These are phyloP conservation scores for Blastomyces percursus DNA, from an alignment of 2,329 filamentous ascomycete species.

Conservation along the genomic window DNA sequence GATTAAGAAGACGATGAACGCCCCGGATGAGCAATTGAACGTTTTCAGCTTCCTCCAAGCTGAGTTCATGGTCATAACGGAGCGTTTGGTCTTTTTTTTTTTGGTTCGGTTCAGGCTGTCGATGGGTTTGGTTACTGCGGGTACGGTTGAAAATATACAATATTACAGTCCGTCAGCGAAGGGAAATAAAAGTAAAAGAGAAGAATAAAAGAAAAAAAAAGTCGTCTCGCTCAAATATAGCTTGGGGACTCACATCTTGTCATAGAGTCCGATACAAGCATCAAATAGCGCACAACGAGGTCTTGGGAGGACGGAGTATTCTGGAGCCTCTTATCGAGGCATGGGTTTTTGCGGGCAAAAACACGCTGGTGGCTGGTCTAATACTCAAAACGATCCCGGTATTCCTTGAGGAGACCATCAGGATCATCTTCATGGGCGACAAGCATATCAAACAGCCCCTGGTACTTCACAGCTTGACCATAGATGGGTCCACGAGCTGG, in stretches of 20 bases:
- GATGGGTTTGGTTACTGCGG: not conserved
- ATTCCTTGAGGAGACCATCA: fast-evolving
- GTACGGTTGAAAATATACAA: not conserved
- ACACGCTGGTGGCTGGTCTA: not conserved
- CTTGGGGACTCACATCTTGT: not conserved
- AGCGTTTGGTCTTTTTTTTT: not conserved
- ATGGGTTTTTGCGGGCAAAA: not conserved
- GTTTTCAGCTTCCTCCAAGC: not conserved
- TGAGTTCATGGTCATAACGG: not conserved
- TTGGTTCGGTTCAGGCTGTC: not conserved
- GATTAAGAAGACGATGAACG: not conserved
- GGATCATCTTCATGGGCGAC: not conserved
- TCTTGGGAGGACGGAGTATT: not conserved
- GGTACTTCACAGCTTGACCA: not conserved
- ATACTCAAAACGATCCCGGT: not conserved
- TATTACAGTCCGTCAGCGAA: not conserved
- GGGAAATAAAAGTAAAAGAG: not conserved
- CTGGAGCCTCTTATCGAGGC: not conserved
- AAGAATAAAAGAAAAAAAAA: too few relatives aligned
- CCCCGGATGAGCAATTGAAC: not conserved
- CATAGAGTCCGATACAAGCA: not conserved
- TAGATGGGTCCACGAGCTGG: not conserved
- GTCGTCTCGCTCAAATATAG: not conserved
- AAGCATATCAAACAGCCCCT: not conserved
- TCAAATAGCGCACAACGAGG: not conserved